Percentiles rank a stretch among this genome's conserved stretches.
Conservation (phyloP, 1,284 basidiomycete species). For the Cutaneotrichosporon arboriforme region DNA sequence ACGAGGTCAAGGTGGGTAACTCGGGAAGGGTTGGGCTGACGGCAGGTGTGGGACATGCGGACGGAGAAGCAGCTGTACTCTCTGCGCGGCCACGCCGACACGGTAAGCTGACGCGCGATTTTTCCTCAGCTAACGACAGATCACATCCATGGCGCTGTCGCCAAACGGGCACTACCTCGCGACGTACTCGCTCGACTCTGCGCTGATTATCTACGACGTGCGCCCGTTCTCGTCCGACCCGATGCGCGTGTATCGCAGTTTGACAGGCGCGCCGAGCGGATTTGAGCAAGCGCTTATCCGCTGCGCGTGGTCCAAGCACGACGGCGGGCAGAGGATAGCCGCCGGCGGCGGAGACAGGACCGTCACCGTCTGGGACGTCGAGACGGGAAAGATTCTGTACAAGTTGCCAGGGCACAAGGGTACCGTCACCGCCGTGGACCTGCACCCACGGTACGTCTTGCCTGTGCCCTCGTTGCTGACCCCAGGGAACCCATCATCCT, state of each 20-base stretch:
- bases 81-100: conserved; percentile 76
- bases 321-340: conserved; percentile 47
- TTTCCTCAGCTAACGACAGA: conserved; percentile 21
- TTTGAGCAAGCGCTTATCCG: conserved; percentile 78
- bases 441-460: conserved; percentile 55
- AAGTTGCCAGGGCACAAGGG: conserved; percentile 93
- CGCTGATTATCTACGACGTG: conserved; percentile 79
- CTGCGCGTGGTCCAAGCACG: conserved; percentile 60
- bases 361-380: conserved; percentile 90
- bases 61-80: conserved; percentile 70
- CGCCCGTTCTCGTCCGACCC: conserved; percentile 82
- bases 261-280: conserved; percentile 79
- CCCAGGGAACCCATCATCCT: conserved; percentile 80
- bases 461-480: background rate
- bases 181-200: conserved; percentile 80
- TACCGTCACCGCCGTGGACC: conserved; percentile 81
- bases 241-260: conserved; percentile 68
- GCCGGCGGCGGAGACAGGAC: conserved; percentile 52
- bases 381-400: conserved; percentile 74
- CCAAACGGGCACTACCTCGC: conserved; percentile 79
- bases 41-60: conserved; percentile 76
- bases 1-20: conserved; percentile 75
- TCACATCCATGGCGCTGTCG: conserved; percentile 76
- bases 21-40: background rate
- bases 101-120: conserved; percentile 51